A percentile compares a stretch with the other conserved stretches of the same genome.
phyloP scores from a whole-genome alignment of 192 early-diverging fungal species.

The Linnemannia schmuckeri region DNA sequence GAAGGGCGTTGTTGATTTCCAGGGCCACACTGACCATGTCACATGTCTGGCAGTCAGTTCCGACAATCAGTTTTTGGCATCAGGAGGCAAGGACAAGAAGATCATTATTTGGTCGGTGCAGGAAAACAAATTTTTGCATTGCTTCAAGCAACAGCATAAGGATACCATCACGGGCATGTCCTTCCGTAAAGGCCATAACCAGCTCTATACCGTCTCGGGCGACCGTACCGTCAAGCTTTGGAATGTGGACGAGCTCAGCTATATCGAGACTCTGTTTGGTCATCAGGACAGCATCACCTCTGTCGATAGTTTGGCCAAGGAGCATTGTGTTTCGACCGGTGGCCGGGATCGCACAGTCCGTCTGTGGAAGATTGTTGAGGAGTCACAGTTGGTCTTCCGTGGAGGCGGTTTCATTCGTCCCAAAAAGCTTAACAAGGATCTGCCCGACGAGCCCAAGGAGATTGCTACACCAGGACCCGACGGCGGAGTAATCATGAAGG shows the following conservation, averaged over 20 bases:
- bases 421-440: slow-evolving; percentile 44
- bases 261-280: slow-evolving; percentile 98
- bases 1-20: slow-evolving; percentile 73
- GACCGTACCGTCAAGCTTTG: slow-evolving; percentile 98
- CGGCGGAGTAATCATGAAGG: slow-evolving; percentile 34
- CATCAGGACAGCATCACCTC: slow-evolving; percentile 92
- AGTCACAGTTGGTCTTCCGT: slow-evolving; percentile 92
- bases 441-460: slow-evolving; percentile 28
- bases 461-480: slow-evolving; percentile 21
- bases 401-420: slow-evolving; percentile 70
- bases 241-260: slow-evolving; percentile 92
- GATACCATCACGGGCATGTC: slow-evolving; percentile 88
- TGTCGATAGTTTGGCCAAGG: slow-evolving; percentile 88
- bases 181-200: slow-evolving; percentile 82
- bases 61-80: slow-evolving; percentile 80
- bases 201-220: slow-evolving; percentile 89
- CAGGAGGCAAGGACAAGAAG: slow-evolving; percentile 90
- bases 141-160: slow-evolving; percentile 90
- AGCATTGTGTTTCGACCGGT: slow-evolving; percentile 92
- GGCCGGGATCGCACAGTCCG: slow-evolving; percentile 90
- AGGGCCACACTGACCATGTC: slow-evolving; percentile 83
- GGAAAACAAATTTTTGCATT: slow-evolving; percentile 77
- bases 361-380: slow-evolving; percentile 97
- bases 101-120: slow-evolving; percentile 93
- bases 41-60: slow-evolving; percentile 78